A percentile compares a stretch with the other conserved stretches of the same genome.
Conservation (phyloP, 2,329 filamentous ascomycete genomes). For the Shiraia bambusicola region DNA sequence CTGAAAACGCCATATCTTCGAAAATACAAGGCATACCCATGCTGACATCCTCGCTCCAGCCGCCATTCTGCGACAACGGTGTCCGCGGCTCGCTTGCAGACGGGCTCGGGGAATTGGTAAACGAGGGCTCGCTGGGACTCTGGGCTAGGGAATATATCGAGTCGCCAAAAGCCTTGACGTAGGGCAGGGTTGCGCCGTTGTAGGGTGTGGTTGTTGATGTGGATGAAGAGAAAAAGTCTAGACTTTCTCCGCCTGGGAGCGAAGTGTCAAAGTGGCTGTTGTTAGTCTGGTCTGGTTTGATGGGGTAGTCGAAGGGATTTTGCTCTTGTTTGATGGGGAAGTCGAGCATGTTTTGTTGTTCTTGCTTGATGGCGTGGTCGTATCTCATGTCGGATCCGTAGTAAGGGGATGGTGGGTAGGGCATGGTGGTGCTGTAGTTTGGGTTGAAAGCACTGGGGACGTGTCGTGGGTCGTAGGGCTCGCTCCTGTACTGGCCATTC, state of each 20-base stretch:
- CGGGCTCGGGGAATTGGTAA: conserved; percentile 23
- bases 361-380: conserved; percentile 2
- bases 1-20: conserved; percentile 9
- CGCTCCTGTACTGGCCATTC: conserved; percentile 20
- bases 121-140: conserved; percentile 23
- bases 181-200: conserved; percentile 1
- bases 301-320: conserved; percentile 3
- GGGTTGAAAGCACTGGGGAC: conserved; percentile 18
- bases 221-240: conserved; percentile 11
- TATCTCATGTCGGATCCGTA: conserved; percentile 26
- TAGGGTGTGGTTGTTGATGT: background rate
- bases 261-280: too few species aligned
- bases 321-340: background rate
- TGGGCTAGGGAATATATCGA: conserved; percentile 21
- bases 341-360: background rate
- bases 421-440: conserved; percentile 6
- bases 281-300: too few species aligned
- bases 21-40: conserved; percentile 7
- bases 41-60: conserved; percentile 17
- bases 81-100: conserved; percentile 24
- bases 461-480: conserved; percentile 21
- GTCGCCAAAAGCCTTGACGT: conserved; percentile 7
- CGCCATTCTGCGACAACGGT: conserved; percentile 9
- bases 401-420: conserved; percentile 21
- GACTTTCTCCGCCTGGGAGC: too few species aligned